phyloP scores from a whole-genome alignment of 2,329 filamentous ascomycete genomes.

The Chrysoporthe deuterocubensis region DNA sequence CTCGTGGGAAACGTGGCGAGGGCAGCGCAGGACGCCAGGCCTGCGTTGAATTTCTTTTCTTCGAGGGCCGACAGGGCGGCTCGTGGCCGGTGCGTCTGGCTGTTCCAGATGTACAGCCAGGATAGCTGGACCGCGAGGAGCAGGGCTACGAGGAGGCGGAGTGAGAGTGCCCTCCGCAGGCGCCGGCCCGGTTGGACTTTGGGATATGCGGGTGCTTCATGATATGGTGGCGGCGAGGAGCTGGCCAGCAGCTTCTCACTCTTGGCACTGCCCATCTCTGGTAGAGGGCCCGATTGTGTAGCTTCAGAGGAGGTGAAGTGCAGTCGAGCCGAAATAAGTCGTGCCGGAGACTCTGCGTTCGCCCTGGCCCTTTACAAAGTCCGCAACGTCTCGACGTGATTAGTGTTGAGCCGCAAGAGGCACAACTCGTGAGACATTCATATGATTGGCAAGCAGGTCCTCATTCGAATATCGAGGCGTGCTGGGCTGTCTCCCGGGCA shows the following conservation, averaged over 20 bases:
- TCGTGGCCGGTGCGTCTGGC: background rate
- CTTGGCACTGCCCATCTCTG: background rate
- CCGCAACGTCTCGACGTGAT: background rate
- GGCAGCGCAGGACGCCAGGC: constrained; percentile 21
- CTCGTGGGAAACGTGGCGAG: constrained; percentile 15
- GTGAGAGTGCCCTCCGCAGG: constrained; percentile 11
- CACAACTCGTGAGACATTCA: too few relatives aligned
- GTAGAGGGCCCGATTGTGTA: background rate
- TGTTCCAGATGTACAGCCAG: constrained; percentile 16
- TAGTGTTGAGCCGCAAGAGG: background rate
- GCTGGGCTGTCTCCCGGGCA: too few relatives aligned
- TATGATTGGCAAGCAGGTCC: too few relatives aligned
- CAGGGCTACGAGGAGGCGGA: constrained; percentile 4
- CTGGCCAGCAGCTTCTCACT: constrained; percentile 7
- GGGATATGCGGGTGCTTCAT: constrained; percentile 25
- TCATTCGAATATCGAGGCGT: too few relatives aligned
- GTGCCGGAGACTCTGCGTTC: background rate
- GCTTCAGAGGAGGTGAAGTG: background rate
- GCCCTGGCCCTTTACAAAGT: background rate
- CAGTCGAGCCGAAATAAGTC: background rate
- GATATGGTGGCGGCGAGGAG: constrained; percentile 22
- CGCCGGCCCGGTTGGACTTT: constrained; percentile 10
- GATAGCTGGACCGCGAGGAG: background rate
- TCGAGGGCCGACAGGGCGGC: constrained; percentile 11
- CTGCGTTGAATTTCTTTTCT: constrained; percentile 23